Conservation (phyloP, 495 filamentous ascomycete species). For the Podospora pseudoanserina region DNA sequence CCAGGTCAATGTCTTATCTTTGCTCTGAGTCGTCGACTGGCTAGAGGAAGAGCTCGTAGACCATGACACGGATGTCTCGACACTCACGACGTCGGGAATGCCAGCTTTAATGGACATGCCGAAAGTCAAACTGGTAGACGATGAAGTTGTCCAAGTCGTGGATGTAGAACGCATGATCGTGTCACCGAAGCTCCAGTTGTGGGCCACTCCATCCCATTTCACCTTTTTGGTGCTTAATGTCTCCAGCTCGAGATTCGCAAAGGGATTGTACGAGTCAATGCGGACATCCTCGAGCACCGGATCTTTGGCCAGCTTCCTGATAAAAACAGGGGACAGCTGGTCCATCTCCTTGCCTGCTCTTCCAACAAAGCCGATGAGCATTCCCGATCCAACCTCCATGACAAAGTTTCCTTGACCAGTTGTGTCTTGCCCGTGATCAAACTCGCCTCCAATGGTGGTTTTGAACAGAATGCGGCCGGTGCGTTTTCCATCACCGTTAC, state of each 20-base stretch:
- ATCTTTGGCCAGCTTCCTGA: background rate
- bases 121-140: background rate
- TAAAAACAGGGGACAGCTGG: background rate
- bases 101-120: background rate
- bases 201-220: too few relatives aligned
- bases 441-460: background rate
- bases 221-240: background rate
- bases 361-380: background rate
- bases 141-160: background rate
- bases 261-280: background rate
- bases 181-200: background rate
- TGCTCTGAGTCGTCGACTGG: background rate
- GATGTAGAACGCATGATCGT: background rate
- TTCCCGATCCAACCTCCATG: background rate
- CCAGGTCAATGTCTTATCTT: background rate
- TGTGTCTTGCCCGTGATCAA: background rate
- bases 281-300: background rate
- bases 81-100: background rate
- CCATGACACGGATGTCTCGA: background rate
- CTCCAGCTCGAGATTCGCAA: background rate
- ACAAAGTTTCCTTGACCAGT: background rate
- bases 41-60: too few relatives aligned
- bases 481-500: background rate
- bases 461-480: background rate
- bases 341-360: background rate